Percentiles rank a stretch among this genome's conserved stretches.
Conservation (phyloP, 2,329 filamentous ascomycete species). For the Diaporthe nobilis region DNA sequence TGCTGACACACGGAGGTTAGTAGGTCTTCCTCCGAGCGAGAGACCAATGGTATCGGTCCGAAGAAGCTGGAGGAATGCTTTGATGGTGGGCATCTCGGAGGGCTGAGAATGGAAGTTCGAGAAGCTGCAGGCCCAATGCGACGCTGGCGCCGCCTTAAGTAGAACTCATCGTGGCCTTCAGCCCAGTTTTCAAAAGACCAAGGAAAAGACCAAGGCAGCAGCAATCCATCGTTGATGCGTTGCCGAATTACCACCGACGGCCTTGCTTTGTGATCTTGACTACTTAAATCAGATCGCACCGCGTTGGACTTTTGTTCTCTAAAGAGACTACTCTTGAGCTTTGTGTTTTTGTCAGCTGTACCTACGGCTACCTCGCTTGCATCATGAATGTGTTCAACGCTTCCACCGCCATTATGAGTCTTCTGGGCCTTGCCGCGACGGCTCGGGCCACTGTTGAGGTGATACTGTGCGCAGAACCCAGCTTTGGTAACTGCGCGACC, state of each 20-base stretch:
- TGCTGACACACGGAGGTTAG: neutral
- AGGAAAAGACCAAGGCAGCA: neutral
- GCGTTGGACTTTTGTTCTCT: neutral
- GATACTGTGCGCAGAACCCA: neutral
- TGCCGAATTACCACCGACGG: neutral
- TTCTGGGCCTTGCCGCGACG: neutral
- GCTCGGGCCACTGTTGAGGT: constrained; percentile 15
- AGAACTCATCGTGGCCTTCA: neutral
- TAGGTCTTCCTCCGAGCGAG: neutral
- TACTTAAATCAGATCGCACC: neutral
- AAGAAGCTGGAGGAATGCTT: constrained; percentile 1
- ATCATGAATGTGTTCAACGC: constrained; percentile 2
- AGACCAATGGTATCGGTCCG: constrained; percentile 15
- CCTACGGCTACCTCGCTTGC: too few species aligned
- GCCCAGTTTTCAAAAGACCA: neutral
- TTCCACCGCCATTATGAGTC: constrained; percentile 10
- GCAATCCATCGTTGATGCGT: neutral
- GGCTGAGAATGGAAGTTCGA: neutral
- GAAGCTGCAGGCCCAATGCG: constrained; percentile 10
- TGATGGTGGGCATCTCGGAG: constrained; percentile 21
- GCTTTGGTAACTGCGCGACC: neutral
- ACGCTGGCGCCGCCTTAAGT: constrained; percentile 10
- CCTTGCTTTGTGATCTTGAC: neutral
- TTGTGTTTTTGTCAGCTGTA: neutral
- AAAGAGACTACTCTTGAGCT: neutral